These are phyloP conservation scores for Amphicarpaea edgeworthii DNA, from an alignment of 306 rosid species.

Conservation along the genomic window DNA sequence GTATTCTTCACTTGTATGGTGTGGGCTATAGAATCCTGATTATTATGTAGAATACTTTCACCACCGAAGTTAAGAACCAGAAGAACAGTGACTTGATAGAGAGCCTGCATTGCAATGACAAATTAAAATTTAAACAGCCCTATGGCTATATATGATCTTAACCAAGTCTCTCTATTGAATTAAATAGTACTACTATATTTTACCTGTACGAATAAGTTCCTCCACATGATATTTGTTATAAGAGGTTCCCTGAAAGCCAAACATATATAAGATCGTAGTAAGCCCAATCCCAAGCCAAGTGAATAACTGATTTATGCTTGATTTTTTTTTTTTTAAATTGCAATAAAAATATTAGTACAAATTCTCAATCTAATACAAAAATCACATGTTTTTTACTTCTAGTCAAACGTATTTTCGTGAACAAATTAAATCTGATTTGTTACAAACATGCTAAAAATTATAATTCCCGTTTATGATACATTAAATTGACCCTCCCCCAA, in stretches of 20 bases:
- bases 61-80: constrained; percentile 80
- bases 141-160: constrained; percentile 6
- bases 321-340: not conserved
- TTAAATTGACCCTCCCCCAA: not conserved
- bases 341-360: not conserved
- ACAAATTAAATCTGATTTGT: not conserved
- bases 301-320: not conserved
- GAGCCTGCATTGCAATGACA: constrained; percentile 70
- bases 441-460: not conserved
- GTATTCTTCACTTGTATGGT: constrained; percentile 70
- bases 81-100: constrained; percentile 80
- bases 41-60: constrained; percentile 56
- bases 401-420: not conserved
- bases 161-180: constrained; percentile 27
- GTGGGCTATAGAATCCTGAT: constrained; percentile 37
- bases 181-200: constrained; percentile 16
- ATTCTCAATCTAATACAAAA: not conserved
- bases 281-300: not conserved
- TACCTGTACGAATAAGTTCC: constrained; percentile 93
- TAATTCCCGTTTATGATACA: not conserved
- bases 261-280: constrained; percentile 40
- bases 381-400: not conserved
- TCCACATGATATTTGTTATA: constrained; percentile 97
- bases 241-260: constrained; percentile 86
- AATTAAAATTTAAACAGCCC: constrained; percentile 20